Conservation (phyloP, 208 protist species). For the Leishmania gerbilli region DNA sequence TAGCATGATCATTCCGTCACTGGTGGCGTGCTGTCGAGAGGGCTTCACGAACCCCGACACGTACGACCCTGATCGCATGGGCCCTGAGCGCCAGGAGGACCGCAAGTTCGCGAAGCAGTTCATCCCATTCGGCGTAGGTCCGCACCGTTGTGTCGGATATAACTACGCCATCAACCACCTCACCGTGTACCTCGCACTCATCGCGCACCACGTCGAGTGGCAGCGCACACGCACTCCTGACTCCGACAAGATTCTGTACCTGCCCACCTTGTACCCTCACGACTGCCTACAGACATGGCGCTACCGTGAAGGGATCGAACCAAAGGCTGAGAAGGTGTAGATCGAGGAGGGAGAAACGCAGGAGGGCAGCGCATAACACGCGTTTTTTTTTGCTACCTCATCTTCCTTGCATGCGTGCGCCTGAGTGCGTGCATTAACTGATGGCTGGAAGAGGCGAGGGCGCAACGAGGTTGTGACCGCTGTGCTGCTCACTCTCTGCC, state of each 20-base stretch:
- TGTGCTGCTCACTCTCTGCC: neutral
- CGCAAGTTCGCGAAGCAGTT: slow-evolving; percentile 91
- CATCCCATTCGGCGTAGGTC: slow-evolving; percentile 91
- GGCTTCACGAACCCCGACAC: slow-evolving; percentile 90
- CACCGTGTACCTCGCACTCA: slow-evolving; percentile 83
- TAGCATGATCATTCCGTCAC: slow-evolving; percentile 91
- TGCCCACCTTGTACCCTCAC: slow-evolving; percentile 92
- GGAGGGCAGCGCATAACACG: neutral
- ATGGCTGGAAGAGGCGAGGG: neutral
- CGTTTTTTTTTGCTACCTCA: neutral
- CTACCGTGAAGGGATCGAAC: slow-evolving; percentile 50
- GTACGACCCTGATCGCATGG: slow-evolving; percentile 95
- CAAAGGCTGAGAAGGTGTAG: slow-evolving; percentile 25
- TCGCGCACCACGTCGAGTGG: slow-evolving; percentile 75
- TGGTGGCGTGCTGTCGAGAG: slow-evolving; percentile 87
- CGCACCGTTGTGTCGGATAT: slow-evolving; percentile 93
- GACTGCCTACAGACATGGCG: slow-evolving; percentile 83
- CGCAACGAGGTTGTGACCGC: neutral
- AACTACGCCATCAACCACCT: slow-evolving; percentile 96
- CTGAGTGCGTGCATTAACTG: too few relatives aligned
- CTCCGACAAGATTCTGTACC: slow-evolving; percentile 92
- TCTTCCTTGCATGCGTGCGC: neutral
- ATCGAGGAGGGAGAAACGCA: neutral
- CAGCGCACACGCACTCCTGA: slow-evolving; percentile 76
- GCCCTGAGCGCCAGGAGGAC: slow-evolving; percentile 87